Percentiles rank a stretch among this genome's conserved stretches.
These are phyloP conservation scores for Prunus kanzakura DNA, from an alignment of 306 rosid genomes.

Conservation along the genomic window DNA sequence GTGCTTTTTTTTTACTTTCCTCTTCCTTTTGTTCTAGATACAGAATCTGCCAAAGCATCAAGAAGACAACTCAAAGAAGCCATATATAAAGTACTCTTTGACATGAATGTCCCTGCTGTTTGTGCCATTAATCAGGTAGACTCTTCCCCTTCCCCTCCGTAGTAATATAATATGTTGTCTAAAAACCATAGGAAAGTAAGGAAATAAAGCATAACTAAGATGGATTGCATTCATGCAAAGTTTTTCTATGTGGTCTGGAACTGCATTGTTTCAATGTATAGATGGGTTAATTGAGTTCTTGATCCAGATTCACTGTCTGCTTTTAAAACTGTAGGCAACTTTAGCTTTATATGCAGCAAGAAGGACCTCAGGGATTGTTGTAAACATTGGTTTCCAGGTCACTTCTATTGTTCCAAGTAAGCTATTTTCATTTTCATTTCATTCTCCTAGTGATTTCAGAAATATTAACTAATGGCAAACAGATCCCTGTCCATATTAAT, in stretches of 20 bases:
- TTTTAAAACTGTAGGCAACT: conserved; percentile 60
- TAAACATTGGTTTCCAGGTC: conserved; percentile 88
- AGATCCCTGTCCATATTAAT: neutral
- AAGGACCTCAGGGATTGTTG: conserved; percentile 83
- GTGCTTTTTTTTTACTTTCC: conserved; percentile 1
- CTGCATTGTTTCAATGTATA: neutral
- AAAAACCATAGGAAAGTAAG: neutral
- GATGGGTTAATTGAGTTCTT: neutral
- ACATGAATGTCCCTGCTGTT: conserved; percentile 85
- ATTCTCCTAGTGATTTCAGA: conserved; percentile 6
- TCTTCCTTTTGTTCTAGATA: conserved; percentile 46
- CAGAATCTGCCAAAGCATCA: conserved; percentile 77
- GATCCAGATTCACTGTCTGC: conserved; percentile 2
- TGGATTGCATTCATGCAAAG: neutral
- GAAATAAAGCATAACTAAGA: neutral
- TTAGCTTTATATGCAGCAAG: conserved; percentile 84
- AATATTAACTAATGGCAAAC: neutral
- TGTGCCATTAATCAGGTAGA: conserved; percentile 88
- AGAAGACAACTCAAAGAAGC: conserved; percentile 83
- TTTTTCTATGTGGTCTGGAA: neutral
- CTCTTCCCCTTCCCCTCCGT: conserved; percentile 6
- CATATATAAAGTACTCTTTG: conserved; percentile 61
- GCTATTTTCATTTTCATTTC: conserved; percentile 20
- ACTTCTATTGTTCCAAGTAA: conserved; percentile 94
- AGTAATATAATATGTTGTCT: neutral